Evolutionary conservation across 768 basidiomycete genomes (phyloP).

Genomic region (Steccherinum ochraceum): DNA sequence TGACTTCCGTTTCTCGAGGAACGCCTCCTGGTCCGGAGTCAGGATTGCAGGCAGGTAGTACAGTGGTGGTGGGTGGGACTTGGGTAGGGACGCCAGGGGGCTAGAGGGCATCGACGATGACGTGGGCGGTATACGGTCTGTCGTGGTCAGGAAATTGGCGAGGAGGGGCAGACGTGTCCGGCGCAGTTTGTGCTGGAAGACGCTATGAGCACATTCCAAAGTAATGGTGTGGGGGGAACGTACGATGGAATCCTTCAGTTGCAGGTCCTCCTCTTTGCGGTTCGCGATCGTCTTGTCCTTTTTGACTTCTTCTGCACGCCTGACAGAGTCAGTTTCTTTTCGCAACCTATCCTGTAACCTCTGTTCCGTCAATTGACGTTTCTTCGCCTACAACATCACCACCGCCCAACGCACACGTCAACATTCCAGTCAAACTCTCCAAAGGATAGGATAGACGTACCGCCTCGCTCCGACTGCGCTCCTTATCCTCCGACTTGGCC

Average conservation of each 20-base stretch:
- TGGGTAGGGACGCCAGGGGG: slow-evolving; percentile 42
- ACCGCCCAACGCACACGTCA: not conserved
- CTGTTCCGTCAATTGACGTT: slow-evolving; percentile 76
- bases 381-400: slow-evolving; percentile 55
- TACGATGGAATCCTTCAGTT: slow-evolving; percentile 77
- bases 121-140: slow-evolving; percentile 49
- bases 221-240: slow-evolving; percentile 28
- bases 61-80: slow-evolving; percentile 69
- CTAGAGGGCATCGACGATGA: slow-evolving; percentile 12
- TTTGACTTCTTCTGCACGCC: slow-evolving; percentile 80
- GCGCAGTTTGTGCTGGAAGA: slow-evolving; percentile 61
- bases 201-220: not conserved
- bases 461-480: slow-evolving; percentile 80
- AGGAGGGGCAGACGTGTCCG: slow-evolving; percentile 64
- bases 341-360: slow-evolving; percentile 79
- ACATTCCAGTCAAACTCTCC: not conserved
- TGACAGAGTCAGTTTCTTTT: slow-evolving; percentile 82
- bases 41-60: slow-evolving; percentile 73
- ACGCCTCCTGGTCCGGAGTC: slow-evolving; percentile 62
- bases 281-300: slow-evolving; percentile 73
- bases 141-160: slow-evolving; percentile 70
- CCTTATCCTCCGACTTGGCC: slow-evolving; percentile 83
- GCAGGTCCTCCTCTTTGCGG: slow-evolving; percentile 77
- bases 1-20: slow-evolving; percentile 52
- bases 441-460: slow-evolving; percentile 32